Base-by-base conservation (phyloP, 768 basidiomycete species). In the Porpolomopsis calyptriformis region DNA sequence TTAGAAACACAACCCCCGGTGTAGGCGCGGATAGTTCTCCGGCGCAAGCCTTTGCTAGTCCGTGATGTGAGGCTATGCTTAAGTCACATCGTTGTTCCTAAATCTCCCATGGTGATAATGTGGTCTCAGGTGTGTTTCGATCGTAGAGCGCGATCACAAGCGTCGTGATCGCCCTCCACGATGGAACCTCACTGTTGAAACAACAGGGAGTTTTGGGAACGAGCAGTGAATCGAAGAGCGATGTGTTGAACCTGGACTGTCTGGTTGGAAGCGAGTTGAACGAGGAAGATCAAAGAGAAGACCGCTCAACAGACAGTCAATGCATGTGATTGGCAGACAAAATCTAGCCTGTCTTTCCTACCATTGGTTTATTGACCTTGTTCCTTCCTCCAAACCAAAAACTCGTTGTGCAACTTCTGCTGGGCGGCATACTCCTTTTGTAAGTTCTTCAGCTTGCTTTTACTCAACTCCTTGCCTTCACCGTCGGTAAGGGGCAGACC, bases 221-320 rank as follows among this genome's bases (percentile, higher is more conserved):
- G n/a, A n/a, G n/a, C n/a, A n/a, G n/a, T n/a, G n/a, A n/a, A n/a
- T n/a, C n/a, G n/a, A n/a, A n/a, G n/a, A n/a, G 36, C 14, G 80
- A 80, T n/a, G 78, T 83, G 16, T 64, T 96, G 34, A 92, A 97
- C 64, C 67, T 97, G 36, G 93, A 96, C 58, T 92, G 87, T 54
- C 76, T 91, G 19, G 76, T 70, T 2, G 50, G 77, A 12, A 64
- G 58, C 4, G 89, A 80, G 2, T 97, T 94, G 56, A 73, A 80
- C 50, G 76, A 80, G 18, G 81, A 85, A 41, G 93, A 97, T 61
- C 66, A 69, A 57, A 49, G 81, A 87, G 65, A 73, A 64, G 53
- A 84, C 94, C 43, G 77, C 77, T 19, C 61, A 70, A 50, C 62
- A 88, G 43, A 63, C 91, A 20, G 77, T 77, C n/a, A 62, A 61